phyloP scores from a whole-genome alignment of 371 early-diverging fungal species.

The Massospora cicadina region DNA sequence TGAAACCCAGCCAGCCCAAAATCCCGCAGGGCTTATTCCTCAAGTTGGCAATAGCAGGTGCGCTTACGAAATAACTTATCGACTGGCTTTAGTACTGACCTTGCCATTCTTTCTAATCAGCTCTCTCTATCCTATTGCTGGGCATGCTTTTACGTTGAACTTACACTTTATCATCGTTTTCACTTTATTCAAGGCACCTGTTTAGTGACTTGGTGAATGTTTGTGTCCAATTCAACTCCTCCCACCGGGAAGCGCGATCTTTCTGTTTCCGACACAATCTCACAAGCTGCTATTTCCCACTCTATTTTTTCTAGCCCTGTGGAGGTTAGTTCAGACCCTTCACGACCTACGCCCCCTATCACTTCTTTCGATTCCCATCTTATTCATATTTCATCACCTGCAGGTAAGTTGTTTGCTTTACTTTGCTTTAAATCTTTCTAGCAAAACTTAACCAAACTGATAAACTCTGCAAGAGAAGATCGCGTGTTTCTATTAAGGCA shows the following conservation, averaged over 20 bases:
- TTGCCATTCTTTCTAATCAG: not conserved
- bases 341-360: not conserved
- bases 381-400: not conserved
- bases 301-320: not conserved
- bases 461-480: not conserved
- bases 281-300: not conserved
- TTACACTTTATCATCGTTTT: not conserved
- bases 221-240: not conserved
- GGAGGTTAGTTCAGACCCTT: not conserved
- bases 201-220: not conserved
- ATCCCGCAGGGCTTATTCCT: not conserved
- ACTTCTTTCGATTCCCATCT: not conserved
- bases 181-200: not conserved
- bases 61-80: not conserved
- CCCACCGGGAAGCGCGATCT: not conserved
- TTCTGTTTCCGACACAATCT: not conserved
- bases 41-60: not conserved
- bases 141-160: not conserved
- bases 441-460: not conserved
- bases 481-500: not conserved
- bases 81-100: not conserved
- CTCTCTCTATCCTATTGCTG: not conserved
- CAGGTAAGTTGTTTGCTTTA: not conserved
- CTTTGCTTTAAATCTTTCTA: not conserved
- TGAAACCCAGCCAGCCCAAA: not conserved